phyloP scores from a whole-genome alignment of 768 basidiomycete genomes.

The Boletus huronensis region DNA sequence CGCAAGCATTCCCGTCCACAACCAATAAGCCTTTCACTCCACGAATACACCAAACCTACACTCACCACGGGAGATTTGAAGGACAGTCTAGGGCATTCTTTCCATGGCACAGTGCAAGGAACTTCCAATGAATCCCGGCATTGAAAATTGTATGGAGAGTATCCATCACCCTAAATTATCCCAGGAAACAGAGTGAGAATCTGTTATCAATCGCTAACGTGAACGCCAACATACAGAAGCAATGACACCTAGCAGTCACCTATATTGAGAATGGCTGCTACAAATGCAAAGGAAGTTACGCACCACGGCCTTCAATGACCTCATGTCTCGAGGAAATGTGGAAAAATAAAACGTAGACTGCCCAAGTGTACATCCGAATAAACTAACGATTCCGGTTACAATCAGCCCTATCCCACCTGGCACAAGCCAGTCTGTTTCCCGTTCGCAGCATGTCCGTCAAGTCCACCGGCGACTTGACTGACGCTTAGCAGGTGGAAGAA shows the following conservation, averaged over 20 bases:
- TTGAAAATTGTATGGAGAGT: neutral
- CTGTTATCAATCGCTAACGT: neutral
- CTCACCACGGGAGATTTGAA: neutral
- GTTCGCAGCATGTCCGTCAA: neutral
- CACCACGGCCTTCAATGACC: conserved; percentile 7
- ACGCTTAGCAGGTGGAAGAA: neutral
- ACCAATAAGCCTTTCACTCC: neutral
- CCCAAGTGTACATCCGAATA: conserved; percentile 11
- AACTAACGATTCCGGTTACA: neutral
- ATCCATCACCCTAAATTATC: conserved; percentile 1
- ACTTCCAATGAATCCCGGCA: neutral
- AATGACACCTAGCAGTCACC: neutral
- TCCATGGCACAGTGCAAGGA: conserved; percentile 1
- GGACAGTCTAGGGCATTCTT: too few relatives aligned
- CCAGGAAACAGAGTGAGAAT: neutral
- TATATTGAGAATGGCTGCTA: neutral
- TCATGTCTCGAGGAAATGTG: conserved; percentile 8
- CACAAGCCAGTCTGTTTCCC: neutral
- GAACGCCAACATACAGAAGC: neutral
- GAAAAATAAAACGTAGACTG: conserved; percentile 8
- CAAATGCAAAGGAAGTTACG: neutral
- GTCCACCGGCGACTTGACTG: neutral
- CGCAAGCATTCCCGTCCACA: neutral
- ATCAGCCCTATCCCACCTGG: neutral
- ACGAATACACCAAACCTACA: neutral